Conservation (phyloP, 129 eudicot genomes). For the Mikania micrantha region DNA sequence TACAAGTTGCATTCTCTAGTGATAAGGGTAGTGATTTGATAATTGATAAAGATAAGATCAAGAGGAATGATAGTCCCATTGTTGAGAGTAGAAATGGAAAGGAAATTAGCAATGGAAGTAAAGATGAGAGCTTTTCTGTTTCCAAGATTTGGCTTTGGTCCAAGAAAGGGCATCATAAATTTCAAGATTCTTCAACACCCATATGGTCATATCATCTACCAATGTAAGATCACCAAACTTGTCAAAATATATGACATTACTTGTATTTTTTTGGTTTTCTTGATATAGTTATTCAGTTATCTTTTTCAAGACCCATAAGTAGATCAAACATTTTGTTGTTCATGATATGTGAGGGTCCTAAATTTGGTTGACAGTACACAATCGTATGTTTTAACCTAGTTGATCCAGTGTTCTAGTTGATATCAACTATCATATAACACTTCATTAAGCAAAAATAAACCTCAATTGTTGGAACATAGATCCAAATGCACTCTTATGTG, state of each 20-base stretch:
- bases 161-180: slow-evolving; percentile 48
- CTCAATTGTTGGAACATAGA: background rate
- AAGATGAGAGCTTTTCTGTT: slow-evolving; percentile 86
- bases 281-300: background rate
- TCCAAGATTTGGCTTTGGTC: slow-evolving; percentile 94
- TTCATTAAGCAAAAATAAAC: background rate
- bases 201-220: slow-evolving; percentile 30
- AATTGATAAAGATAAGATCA: slow-evolving; percentile 29
- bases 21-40: slow-evolving; percentile 24
- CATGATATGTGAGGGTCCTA: background rate
- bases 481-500: background rate
- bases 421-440: background rate
- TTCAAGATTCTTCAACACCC: slow-evolving; percentile 38
- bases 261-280: slow-evolving; percentile 1
- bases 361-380: background rate
- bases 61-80: slow-evolving; percentile 18
- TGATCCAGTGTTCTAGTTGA: background rate
- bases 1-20: slow-evolving; percentile 58
- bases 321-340: background rate
- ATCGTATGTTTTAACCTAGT: background rate
- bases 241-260: background rate
- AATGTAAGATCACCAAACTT: slow-evolving; percentile 39
- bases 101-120: slow-evolving; percentile 42
- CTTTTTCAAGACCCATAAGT: background rate
- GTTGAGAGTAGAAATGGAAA: slow-evolving; percentile 45